Base-by-base conservation (phyloP, 2,329 filamentous ascomycete species). In the Leptographium procerum region DNA sequence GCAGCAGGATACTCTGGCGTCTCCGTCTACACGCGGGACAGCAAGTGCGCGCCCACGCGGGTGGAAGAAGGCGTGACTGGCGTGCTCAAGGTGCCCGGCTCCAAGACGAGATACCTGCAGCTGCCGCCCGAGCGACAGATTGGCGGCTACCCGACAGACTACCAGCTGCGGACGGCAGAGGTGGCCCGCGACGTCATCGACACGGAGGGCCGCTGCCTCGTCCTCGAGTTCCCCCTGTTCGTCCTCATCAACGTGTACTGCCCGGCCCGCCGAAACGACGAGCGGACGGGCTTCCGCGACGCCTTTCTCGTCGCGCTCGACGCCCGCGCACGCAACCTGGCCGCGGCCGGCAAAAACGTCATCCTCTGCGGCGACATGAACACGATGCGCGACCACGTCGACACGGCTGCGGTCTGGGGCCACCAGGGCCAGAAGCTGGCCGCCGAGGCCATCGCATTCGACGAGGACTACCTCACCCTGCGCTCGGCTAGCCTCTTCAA, bases 1-100 rank as follows among this genome's bases (percentile, higher is more conserved):
- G n/a, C 16, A n/a, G 4, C 57, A 95, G 91, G 94, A 28, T 99
- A 97, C 69, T 95, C 92, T 29, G 94, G 94, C 2, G 92, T 99
- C 2, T 94, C 87, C 4, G 90, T 99, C 40, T 99, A 96, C 72
- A 96, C 91, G 1, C 83, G 90, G n/a, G 94, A 88, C 68, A 80
- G 87, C 4, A 86, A 82, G 40, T 97, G 94, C 70, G 83, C 85
- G 4, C 94, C 94, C 0, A 88, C 96, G 29, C 84, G 87, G 61
- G 92, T 91, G 4, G 94, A 99, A 72, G 92, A 97, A 74, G 94
- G 94, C n/a, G 78, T 99, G 57, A 87, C 90, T 0, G 94, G 94
- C 19, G 76, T 89, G 6, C 80, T 96, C 16, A 85, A 81, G 51
- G 82, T 86, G 7, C 88, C 90, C 0, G 87, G 83, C 64, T 87